These are phyloP conservation scores for Arthrobotrys megalospora DNA, from an alignment of 2,329 filamentous ascomycete species.

Conservation along the genomic window DNA sequence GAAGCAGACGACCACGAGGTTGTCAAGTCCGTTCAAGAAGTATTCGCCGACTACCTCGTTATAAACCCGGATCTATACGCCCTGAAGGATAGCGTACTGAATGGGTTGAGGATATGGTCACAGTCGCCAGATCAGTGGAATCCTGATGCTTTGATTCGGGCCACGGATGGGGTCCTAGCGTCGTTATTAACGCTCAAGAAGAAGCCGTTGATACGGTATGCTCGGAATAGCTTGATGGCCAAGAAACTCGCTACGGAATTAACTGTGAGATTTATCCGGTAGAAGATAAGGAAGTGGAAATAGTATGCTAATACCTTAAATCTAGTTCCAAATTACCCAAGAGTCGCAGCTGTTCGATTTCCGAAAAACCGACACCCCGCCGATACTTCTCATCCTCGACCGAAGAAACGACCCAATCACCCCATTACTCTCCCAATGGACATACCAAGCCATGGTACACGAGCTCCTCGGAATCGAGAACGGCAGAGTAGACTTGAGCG, in stretches of 20 bases:
- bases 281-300: background rate
- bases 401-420: constrained; percentile 95
- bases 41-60: constrained; percentile 95
- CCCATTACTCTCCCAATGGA: constrained; percentile 96
- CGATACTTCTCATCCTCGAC: constrained; percentile 90
- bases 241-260: constrained; percentile 96
- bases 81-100: constrained; percentile 67
- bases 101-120: constrained; percentile 79
- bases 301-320: background rate
- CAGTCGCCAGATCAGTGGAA: constrained; percentile 88
- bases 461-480: constrained; percentile 94
- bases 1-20: constrained; percentile 99
- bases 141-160: constrained; percentile 85
- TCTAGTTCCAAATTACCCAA: constrained; percentile 89
- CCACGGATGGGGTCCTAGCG: constrained; percentile 88
- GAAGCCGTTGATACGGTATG: constrained; percentile 92
- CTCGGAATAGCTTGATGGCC: constrained; percentile 88
- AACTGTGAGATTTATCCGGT: constrained; percentile 30
- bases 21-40: constrained; percentile 92
- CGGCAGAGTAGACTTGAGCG: constrained; percentile 89
- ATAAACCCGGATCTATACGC: constrained; percentile 95
- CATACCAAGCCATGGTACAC: constrained; percentile 99
- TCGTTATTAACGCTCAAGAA: constrained; percentile 92
- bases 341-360: constrained; percentile 98
- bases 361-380: constrained; percentile 91